Conservation (phyloP, 2,329 filamentous ascomycete genomes). For the Monosporascus ibericus region DNA sequence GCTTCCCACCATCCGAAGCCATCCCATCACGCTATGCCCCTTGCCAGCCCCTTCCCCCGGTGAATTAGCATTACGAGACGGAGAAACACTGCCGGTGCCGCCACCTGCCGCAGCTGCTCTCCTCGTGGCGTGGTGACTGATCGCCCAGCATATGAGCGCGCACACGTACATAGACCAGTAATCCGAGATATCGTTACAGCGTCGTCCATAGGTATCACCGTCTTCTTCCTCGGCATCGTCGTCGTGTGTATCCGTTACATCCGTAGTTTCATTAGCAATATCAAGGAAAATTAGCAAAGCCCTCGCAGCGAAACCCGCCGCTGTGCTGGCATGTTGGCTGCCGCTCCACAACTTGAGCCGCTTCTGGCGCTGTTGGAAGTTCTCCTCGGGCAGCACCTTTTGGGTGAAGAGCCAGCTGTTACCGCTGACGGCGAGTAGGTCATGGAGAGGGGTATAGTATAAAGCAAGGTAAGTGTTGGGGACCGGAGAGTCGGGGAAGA, state of each 20-base stretch:
- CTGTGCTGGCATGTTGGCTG: constrained; percentile 33
- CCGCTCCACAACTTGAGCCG: constrained; percentile 33
- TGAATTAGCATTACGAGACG: constrained; percentile 15
- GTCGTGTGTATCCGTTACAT: constrained; percentile 4
- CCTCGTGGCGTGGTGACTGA: constrained; percentile 29
- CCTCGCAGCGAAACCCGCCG: constrained; percentile 44
- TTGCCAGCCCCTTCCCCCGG: constrained; percentile 26
- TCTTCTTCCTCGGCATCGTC: constrained; percentile 1
- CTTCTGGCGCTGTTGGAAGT: constrained; percentile 41
- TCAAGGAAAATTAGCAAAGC: constrained; percentile 42
- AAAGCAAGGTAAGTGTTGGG: constrained; percentile 52
- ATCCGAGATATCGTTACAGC: constrained; percentile 53
- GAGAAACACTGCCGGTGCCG: constrained; percentile 4
- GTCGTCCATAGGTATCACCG: background rate
- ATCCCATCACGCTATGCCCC: constrained; percentile 29
- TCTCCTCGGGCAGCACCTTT: constrained; percentile 39
- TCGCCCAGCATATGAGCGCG: constrained; percentile 55
- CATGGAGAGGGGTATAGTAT: constrained; percentile 51
- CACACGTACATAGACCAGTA: constrained; percentile 73
- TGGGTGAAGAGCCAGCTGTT: constrained; percentile 53
- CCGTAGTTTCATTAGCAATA: constrained; percentile 12
- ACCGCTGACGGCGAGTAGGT: constrained; percentile 51
- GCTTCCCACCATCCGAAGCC: constrained; percentile 33
- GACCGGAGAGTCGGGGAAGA: constrained; percentile 40
- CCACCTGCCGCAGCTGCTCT: constrained; percentile 5